phyloP scores from a whole-genome alignment of 2,329 filamentous ascomycete genomes.

The Microsporum audouinii region DNA sequence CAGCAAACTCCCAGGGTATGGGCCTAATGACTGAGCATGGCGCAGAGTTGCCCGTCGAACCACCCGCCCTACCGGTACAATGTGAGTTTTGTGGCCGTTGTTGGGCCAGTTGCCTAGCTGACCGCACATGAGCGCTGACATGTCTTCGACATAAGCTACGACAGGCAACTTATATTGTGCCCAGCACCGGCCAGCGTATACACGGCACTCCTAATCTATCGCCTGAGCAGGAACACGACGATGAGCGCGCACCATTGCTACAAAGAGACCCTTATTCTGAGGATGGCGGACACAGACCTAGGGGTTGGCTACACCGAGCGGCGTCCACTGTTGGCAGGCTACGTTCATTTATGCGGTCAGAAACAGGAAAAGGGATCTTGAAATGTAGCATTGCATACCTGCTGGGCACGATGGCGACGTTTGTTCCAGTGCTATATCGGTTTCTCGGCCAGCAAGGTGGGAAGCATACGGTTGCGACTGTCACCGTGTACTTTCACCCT shows the following conservation, averaged over 20 bases:
- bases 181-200: conserved; percentile 72
- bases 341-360: conserved; percentile 55
- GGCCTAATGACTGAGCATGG: background rate
- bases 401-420: conserved; percentile 74
- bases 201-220: conserved; percentile 58
- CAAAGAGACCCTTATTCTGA: conserved; percentile 15
- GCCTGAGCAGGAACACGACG: conserved; percentile 56
- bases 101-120: too few species aligned
- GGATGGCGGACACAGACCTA: conserved; percentile 12
- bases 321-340: conserved; percentile 31
- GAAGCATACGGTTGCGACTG: conserved; percentile 86
- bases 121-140: background rate
- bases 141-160: conserved; percentile 44
- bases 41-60: background rate
- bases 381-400: conserved; percentile 89
- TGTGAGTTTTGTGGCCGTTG: background rate
- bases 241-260: conserved; percentile 30
- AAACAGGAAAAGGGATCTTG: conserved; percentile 65
- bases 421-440: conserved; percentile 59
- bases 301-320: conserved; percentile 19
- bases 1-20: background rate
- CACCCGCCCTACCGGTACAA: background rate
- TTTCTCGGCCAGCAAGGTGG: conserved; percentile 75
- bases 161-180: conserved; percentile 78
- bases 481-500: conserved; percentile 92